Evolutionary conservation across 306 rosid genomes (phyloP), one percentile per base, ranked within the genome.

Genomic region (Sicyos baderoa): DNA sequence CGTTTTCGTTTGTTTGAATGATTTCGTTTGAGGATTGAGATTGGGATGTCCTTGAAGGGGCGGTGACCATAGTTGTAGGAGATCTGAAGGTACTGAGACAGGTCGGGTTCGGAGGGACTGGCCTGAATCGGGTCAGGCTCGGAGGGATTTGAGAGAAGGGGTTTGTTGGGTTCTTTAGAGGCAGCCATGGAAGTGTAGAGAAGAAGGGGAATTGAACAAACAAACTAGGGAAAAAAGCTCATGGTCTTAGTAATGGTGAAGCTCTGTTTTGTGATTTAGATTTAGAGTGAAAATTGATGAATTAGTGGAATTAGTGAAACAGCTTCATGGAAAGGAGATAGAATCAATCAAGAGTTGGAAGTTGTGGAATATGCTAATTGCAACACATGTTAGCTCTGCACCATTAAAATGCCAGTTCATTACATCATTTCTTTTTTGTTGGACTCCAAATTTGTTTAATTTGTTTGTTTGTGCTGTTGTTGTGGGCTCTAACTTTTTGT

Each of bases 71-170:
- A 65, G 70, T 89, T 88, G 88, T 83, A 89, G 25, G 89, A 72
- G 86, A 93, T 89, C 72, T 89, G 94, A 52, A 83, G 79, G 77
- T 69, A 93, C 72, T 82, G 95, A 49, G 80, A 74, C 35, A 84
- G 71, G 50, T 89, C 96, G 12, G 89, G 57, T 19, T 89, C 92
- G 0, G 76, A 77, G 8, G 72, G 72, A 52, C 63, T 74, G 60
- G 3, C 44, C 22, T 27, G 73, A 16, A 77, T 73, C 1, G 85
- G 76, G 40, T 85, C 83, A 3, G 29, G 3, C 4, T 82, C 84
- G 1, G 76, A 62, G 15, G 15, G 35, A 54, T 83, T 84, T 54
- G 88, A 56, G 74, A 91, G 88, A 25, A 89, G 91, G 13, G 82
- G 86, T 63, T 79, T 85, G 70, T 54, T 62, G 70, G 82, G 52